Base-by-base conservation (phyloP, 139 green algal genomes). In the Klebsormidium nitens region DNA sequence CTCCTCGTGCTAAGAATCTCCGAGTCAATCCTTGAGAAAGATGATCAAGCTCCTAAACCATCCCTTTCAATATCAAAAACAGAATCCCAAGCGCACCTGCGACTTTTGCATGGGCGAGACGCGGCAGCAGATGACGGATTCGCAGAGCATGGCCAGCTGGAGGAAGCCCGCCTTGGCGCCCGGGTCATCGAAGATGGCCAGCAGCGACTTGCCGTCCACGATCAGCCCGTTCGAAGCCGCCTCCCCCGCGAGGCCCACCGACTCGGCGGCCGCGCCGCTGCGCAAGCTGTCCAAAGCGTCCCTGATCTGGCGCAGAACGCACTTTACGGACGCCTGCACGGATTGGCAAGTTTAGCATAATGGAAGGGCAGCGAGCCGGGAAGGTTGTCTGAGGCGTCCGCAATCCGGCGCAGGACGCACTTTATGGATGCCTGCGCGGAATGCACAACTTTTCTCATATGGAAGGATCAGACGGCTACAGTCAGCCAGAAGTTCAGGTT, bases 111-210 rank as follows among this genome's bases (percentile, higher is more conserved):
- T 62, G 23, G 83, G 83, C 2, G 73, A 84, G 8, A 88, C 83
- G n/a, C 83, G 77, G 50, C 88, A 95, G 74, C 85, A 95, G 37
- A 95, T 83, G 29, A 93, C 85, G 34, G 82, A 81, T 35, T 65
- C 77, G 79, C 85, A 92, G 29, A 39, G n/a, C 5, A 46, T 86
- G 59, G 83, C 90, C 46, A 93, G 69, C 46, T 80, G 19, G 61
- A 94, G 58, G n/a, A 85, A 83, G 1, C 11, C 35, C 6, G 28
- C 14, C 2, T 58, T 47, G 55, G 55, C 61, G 4, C 8, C 40
- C n/a, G 37, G n/a, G 0, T 72, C 36, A 6, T 74, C 42, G n/a
- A n/a, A n/a, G 34, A 74, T 23, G 0, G 39, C 62, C n/a, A 78
- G 35, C 64, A 78, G 37, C 14, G 71, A 71, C 42, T 72, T 64